These are phyloP conservation scores for Fusarium avenaceum DNA, from an alignment of 2,329 filamentous ascomycete species.

Conservation along the genomic window DNA sequence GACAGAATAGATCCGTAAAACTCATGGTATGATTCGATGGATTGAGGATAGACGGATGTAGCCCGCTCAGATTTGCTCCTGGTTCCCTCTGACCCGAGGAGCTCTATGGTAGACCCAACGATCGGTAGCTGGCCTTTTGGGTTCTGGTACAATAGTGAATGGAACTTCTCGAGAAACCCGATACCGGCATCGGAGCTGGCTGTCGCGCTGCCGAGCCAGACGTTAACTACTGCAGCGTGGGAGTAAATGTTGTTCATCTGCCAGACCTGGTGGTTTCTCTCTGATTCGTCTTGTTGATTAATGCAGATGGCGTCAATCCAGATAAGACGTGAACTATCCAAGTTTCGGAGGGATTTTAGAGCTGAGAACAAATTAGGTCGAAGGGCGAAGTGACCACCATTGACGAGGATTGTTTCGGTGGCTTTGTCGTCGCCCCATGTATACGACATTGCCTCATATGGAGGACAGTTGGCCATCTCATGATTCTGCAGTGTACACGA, in stretches of 20 bases:
- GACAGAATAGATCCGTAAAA: constrained; percentile 13
- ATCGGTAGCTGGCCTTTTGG: accelerated
- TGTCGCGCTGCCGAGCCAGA: constrained; percentile 12
- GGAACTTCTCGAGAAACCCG: neutral
- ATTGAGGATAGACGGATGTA: neutral
- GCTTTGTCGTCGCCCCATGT: constrained; percentile 15
- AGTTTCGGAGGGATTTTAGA: neutral
- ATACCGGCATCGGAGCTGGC: neutral
- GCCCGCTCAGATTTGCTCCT: neutral
- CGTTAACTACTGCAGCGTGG: neutral
- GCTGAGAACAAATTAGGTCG: constrained; percentile 5
- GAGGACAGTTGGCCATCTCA: neutral
- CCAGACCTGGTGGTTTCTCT: constrained; percentile 1
- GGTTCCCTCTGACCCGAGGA: neutral
- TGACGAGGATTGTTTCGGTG: neutral
- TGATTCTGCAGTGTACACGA: constrained; percentile 7
- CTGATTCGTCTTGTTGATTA: constrained; percentile 1
- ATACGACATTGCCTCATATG: constrained; percentile 20
- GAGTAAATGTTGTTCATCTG: constrained; percentile 25
- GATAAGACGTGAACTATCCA: neutral
- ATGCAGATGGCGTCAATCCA: constrained; percentile 22
- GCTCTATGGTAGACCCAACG: neutral
- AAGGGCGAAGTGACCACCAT: neutral
- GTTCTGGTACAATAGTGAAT: neutral
- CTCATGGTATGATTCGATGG: neutral